Base-by-base conservation (phyloP, 2,329 filamentous ascomycete species). In the Aspergillus sp. region DNA sequence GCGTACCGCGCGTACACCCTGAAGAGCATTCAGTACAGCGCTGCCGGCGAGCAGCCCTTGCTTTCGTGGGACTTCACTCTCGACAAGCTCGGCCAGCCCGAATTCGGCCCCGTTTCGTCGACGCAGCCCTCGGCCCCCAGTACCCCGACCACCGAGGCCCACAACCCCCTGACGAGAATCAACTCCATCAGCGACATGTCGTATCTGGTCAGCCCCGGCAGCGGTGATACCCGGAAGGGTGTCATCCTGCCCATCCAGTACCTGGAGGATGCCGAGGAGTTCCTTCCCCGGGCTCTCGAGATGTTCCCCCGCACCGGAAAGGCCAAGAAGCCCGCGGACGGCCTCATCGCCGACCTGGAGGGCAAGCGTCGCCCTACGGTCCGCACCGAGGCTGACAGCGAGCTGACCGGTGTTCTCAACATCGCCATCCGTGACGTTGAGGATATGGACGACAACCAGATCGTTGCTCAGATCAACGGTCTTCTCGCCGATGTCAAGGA, bases 161-260 rank as follows among this genome's bases (percentile, higher is more conserved):
- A 47, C 66, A 84, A 85, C 67, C 81, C 82, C 63, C 90, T 93
- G 77, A 91, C 92, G 80, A 88, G 93, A 68, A 90, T 98, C 71
- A 88, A 90, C 80, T 98, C 95, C 56, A 95, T 99, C 77, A 96
- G 92, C 76, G 95, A 99, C 73, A 91, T 99, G 90, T 91, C 92
- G 16, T 96, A 96, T 76, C 81, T 97, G 62, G 84, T 87, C 61
- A 86, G 86, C 65, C 89, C 90, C 73, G 85, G 86, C 55, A 66
- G 66, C 20, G 83, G 87, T 46, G 93, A 97, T 36, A 87, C 85
- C 31, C 87, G 95, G 70, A 96, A 95, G 82, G 95, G 95, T 85
- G 92, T 96, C 57, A 95, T 99, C 64, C 87, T 97, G 50, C 93
- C 95, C 32, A 92, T 96, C 70, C 90, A 89, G 71, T 99, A 96